These are phyloP conservation scores for Danielozyma ontarioensis DNA, from an alignment of 805 yeast genomes.

Conservation along the genomic window DNA sequence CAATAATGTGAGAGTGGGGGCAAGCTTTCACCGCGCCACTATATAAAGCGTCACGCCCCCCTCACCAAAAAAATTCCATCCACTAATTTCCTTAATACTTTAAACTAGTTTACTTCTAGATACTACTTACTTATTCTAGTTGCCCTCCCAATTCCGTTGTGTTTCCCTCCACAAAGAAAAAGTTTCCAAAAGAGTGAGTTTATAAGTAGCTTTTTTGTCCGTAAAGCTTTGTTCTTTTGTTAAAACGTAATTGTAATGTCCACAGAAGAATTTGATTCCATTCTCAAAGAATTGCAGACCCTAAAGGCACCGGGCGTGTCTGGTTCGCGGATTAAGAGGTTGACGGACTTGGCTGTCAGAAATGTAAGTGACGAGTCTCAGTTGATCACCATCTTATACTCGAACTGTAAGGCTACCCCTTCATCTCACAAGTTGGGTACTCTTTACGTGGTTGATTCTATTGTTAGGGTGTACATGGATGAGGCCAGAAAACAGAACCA, in stretches of 20 bases:
- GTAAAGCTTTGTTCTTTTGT: background rate
- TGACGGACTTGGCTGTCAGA: conserved; percentile 72
- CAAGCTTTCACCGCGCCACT: background rate
- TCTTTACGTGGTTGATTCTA: conserved; percentile 86
- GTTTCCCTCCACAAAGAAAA: no score
- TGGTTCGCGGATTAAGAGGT: conserved; percentile 86
- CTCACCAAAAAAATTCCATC: no score
- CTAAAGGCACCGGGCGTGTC: conserved; percentile 89
- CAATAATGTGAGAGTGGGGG: no score
- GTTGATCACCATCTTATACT: conserved; percentile 52
- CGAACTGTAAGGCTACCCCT: conserved; percentile 68
- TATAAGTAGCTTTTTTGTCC: background rate
- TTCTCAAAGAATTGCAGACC: conserved; percentile 46
- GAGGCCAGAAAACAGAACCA: conserved; percentile 57
- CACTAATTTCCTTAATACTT: no score
- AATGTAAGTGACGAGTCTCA: conserved; percentile 57
- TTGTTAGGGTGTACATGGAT: conserved; percentile 80
- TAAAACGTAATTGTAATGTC: conserved; percentile 2
- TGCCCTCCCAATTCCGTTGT: no score
- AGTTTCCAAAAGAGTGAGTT: no score
- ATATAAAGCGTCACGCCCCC: background rate
- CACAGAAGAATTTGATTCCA: conserved; percentile 43
- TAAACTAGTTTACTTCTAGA: no score
- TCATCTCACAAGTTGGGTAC: conserved; percentile 85
- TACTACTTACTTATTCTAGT: no score